Conservation (phyloP, 495 filamentous ascomycete species). For the Penicillium silybi region DNA sequence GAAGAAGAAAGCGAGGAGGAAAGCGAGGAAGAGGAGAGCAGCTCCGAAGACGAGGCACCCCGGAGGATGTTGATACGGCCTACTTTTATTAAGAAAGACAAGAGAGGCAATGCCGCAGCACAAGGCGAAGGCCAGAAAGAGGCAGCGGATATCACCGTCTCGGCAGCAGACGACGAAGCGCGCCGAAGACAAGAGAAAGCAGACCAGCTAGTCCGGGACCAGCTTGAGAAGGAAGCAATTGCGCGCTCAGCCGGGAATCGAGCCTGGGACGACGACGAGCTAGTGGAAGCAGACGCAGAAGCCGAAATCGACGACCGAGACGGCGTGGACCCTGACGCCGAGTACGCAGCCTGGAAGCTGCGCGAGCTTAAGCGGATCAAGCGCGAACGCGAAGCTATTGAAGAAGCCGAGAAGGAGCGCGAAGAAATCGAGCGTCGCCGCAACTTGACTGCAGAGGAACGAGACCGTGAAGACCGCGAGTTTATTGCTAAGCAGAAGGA, state of each 20-base stretch:
- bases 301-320: conserved; percentile 81
- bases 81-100: conserved; percentile 84
- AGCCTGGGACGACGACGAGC: conserved; percentile 82
- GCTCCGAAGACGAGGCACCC: conserved; percentile 70
- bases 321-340: conserved; percentile 80
- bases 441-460: conserved; percentile 81
- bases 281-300: conserved; percentile 54
- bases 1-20: conserved; percentile 57
- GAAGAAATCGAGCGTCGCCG: conserved; percentile 87
- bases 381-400: conserved; percentile 79
- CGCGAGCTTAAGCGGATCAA: conserved; percentile 85
- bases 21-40: conserved; percentile 52
- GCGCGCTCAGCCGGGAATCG: conserved; percentile 71
- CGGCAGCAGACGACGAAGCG: conserved; percentile 55
- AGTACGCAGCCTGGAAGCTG: conserved; percentile 90
- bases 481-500: conserved; percentile 76
- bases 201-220: conserved; percentile 79
- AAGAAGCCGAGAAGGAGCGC: conserved; percentile 74
- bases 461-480: conserved; percentile 78
- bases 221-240: conserved; percentile 74
- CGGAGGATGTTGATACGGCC: conserved; percentile 75
- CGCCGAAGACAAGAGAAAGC: conserved; percentile 58
- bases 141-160: conserved; percentile 36
- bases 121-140: conserved; percentile 16
- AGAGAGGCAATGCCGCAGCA: conserved; percentile 47